Conservation (phyloP, 176 grass and related monocot species). For the Oryza glaberrima region DNA sequence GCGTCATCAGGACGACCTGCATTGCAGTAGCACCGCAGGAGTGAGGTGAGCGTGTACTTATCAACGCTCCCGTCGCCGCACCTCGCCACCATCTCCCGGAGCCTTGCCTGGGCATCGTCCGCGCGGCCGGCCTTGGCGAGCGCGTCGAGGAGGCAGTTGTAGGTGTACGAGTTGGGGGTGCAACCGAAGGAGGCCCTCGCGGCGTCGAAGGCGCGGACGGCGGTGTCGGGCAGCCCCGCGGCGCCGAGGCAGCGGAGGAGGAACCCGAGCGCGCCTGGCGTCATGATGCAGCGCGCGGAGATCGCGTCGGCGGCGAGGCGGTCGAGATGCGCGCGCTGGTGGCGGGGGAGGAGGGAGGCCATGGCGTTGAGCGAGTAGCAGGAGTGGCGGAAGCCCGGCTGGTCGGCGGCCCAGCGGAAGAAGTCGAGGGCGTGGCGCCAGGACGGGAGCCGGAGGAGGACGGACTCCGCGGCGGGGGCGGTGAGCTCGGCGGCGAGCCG, state of each 20-base stretch:
- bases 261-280: conserved; percentile 70
- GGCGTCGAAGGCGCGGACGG: conserved; percentile 53
- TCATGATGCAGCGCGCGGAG: conserved; percentile 58
- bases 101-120: conserved; percentile 55
- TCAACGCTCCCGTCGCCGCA: conserved; percentile 49
- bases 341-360: conserved; percentile 58
- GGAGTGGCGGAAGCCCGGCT: conserved; percentile 71
- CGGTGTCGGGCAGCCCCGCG: conserved; percentile 57
- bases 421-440: conserved; percentile 81
- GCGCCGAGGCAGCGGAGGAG: conserved; percentile 70
- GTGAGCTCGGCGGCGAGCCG: conserved; percentile 50
- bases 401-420: conserved; percentile 66
- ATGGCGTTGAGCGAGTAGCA: conserved; percentile 93
- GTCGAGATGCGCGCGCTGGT: conserved; percentile 51
- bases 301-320: conserved; percentile 51
- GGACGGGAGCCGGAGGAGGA: conserved; percentile 55
- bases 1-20: conserved; percentile 48
- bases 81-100: conserved; percentile 59
- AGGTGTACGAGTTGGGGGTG: conserved; percentile 75
- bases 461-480: conserved; percentile 37
- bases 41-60: conserved; percentile 78
- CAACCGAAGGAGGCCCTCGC: conserved; percentile 50
- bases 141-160: conserved; percentile 78
- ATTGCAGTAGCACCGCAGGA: conserved; percentile 77
- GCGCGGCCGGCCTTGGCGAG: conserved; percentile 57